Conservation (phyloP, 1,284 basidiomycete species). For the Coriolopsis trogii region DNA sequence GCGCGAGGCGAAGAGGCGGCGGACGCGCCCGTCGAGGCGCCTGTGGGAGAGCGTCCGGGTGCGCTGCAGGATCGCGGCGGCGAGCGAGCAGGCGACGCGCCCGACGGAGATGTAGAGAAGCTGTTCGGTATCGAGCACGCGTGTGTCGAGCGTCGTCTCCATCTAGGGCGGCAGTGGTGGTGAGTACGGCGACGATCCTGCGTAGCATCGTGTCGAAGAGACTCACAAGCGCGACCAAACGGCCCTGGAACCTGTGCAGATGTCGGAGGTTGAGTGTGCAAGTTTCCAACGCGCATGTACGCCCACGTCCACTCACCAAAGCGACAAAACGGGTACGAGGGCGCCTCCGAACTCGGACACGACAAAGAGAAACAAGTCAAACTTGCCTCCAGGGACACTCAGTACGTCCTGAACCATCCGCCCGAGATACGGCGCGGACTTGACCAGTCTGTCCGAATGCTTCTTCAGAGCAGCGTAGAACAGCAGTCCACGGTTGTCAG, state of each 20-base stretch:
- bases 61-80: background rate
- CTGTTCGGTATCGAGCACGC: conserved; percentile 55
- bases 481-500: conserved; percentile 40
- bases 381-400: conserved; percentile 52
- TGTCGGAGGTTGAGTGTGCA: background rate
- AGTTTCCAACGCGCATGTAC: background rate
- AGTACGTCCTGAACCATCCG: conserved; percentile 66
- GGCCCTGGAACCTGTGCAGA: background rate
- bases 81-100: background rate
- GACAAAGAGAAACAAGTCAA: conserved; percentile 50
- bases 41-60: background rate
- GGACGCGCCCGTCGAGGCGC: conserved; percentile 43
- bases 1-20: conserved; percentile 62
- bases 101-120: background rate
- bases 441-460: conserved; percentile 46
- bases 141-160: conserved; percentile 65
- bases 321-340: conserved; percentile 64
- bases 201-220: background rate
- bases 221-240: conserved; percentile 2
- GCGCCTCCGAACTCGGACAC: conserved; percentile 48
- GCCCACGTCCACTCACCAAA: conserved; percentile 42
- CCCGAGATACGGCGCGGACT: conserved; percentile 60
- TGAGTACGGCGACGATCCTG: background rate
- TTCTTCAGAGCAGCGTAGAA: conserved; percentile 44
- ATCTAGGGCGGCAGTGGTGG: conserved; percentile 33